Evolutionary conservation across 1,139 yeast genomes (phyloP).

Genomic region (Saccharomyces pastorianus): DNA sequence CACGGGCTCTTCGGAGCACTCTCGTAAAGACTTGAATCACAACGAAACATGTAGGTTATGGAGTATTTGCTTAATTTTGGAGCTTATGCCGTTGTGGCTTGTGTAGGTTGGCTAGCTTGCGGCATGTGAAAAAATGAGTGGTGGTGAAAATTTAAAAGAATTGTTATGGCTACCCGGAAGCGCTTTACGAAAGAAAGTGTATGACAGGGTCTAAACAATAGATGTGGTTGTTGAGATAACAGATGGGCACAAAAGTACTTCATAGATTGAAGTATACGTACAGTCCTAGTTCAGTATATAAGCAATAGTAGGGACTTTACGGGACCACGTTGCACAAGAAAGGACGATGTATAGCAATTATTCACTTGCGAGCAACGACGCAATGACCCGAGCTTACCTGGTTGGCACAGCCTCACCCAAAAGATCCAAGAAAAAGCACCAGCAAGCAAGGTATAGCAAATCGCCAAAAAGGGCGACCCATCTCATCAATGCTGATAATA

Average conservation of each 20-base stretch:
- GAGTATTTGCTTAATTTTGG: too few relatives aligned
- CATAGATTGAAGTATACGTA: background rate
- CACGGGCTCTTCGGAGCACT: too few relatives aligned
- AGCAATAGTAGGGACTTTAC: background rate
- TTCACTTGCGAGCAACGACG: background rate
- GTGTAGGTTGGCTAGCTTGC: background rate
- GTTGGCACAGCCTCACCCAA: background rate
- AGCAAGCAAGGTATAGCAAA: background rate
- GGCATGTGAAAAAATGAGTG: background rate
- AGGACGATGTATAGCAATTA: background rate
- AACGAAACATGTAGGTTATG: too few relatives aligned
- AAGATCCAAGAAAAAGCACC: background rate
- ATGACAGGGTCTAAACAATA: background rate
- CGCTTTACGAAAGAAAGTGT: background rate
- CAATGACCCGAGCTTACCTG: background rate
- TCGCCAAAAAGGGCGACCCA: background rate
- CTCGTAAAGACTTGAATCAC: too few relatives aligned
- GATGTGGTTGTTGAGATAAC: background rate
- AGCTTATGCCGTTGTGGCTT: too few relatives aligned
- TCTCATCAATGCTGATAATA: background rate
- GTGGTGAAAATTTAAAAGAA: background rate
- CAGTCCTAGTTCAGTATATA: background rate
- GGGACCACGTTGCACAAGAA: background rate
- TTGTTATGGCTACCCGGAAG: background rate
- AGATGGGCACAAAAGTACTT: background rate